Base-by-base conservation (phyloP, 257 asterid species). In the Salvia splendens region DNA sequence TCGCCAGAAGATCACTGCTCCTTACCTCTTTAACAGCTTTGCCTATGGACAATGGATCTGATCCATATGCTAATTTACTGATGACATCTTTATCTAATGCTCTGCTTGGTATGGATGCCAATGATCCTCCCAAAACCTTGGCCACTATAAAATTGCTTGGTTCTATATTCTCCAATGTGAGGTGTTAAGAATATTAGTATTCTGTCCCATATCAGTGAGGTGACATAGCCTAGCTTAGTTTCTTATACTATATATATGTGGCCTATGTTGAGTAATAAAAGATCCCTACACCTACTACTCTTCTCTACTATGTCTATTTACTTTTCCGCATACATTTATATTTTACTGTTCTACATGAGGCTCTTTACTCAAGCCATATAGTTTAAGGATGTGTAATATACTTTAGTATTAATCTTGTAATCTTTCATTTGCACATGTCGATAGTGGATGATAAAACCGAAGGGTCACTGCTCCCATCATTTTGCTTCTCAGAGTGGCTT, bases 41-140 rank as follows among this genome's bases (percentile, higher is more conserved):
- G 63, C 69, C 89, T 60, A 64, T 78, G 75, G 78, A 79, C 77
- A 80, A 57, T 64, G 84, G 82, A 67, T 60, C 82, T 67, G 83
- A 77, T 86, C 79, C 95, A 67, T 83, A 72, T 80, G 77, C 84
- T 83, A n/a, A 91, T 80, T 89, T 94, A 57, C 77, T 94, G 79
- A 84, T 81, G 86, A 78, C 86, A 75, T 87, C 99, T 28, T 79
- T 94, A 68, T 91, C 96, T 43, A 94, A 91, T 62, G 87, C 99
- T 61, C 85, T 94, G 70, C 96, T 88, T 80, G 99, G 99, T 54
- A 86, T 94, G 86, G 99, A 94, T 84, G 99, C 99, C 79, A 94
- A 94, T 77, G 99, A 94, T 80, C 99, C 99, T 65, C 99, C 99
- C 33, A 94, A 94, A 83, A 94, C 99, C 78, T 69, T 85, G 86